Evolutionary conservation across 345 rosid species (phyloP), one percentile per base, ranked within the genome.

Genomic region (Kernera saxatilis): DNA sequence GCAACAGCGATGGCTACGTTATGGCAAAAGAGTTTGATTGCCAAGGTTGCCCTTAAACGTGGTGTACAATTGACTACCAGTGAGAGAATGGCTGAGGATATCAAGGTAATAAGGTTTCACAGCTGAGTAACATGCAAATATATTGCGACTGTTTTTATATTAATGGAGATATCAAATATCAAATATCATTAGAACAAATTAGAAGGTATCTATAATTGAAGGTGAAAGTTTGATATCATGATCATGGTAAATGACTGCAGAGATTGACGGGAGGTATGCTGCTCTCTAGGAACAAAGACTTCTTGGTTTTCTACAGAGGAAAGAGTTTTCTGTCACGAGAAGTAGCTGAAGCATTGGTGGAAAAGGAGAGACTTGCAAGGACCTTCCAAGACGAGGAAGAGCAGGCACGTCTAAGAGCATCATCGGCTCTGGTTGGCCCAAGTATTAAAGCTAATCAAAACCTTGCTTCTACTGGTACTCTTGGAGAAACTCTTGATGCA

Each of bases 71-170:
- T 87, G 72, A 86, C 94, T 23, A 91, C 97, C 48, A 93, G 97
- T 79, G 98, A 93, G 81, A 91, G 97, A 81, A 93, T 93, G 97
- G 94, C 96, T 44, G 98, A 93, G 78, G 97, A 91, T 71, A 74
- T 93, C 57, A 93, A 89, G 98, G 98, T 93, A 69, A 60, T 36
- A 50, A 49, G 21, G 30, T 27, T 66, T 58, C 26, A 63, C 37
- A 72, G 12, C 17, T 3, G 57, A 63, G 23, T 64, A 12, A 32
- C n/a, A 32, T 26, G 18, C 29, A 36, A 15, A 12, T 35, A 3
- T 37, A 39, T 17, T 12, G 17, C 29, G 7, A 5, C 1, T 35
- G 9, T 23, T 23, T 36, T 17, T 26, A 15, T 59, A 12, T 35
- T 6, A 12, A 45, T 57, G 36, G 61, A 18, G 30, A 35, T 59